Base-by-base conservation (phyloP, 495 filamentous ascomycete species). In the Penicillium cosmopolitanum region DNA sequence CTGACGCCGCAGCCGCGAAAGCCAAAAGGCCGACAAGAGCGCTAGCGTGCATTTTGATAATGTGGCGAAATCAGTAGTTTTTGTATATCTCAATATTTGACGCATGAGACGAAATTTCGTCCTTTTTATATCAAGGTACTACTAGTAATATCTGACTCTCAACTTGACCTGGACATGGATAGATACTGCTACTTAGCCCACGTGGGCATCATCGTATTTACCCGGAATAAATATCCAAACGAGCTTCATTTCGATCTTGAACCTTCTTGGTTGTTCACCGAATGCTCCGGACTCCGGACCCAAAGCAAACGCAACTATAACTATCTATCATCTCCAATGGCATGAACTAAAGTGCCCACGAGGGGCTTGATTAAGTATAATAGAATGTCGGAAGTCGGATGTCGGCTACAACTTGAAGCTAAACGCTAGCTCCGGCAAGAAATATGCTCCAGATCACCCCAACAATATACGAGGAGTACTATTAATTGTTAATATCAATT, bases 41-140 rank as follows among this genome's bases (percentile, higher is more conserved):
- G n/a, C 42, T 46, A n/a, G 42, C 12, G 18, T 46, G 42, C 42
- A 46, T 46, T 46, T 46, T 46, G 42, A 16, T n/a, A 46, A 46
- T 9, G 8, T 46, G 1, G 10, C 8, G 42, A 38, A 38, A 38
- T 38, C 15, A 38, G 11, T n/a, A n/a, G 9, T n/a, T 13, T 13
- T 12, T 38, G 36, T 12, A 38, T 13, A 15, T 38, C 15, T 12
- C 36, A 38, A 9, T 31, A 31, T 31, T 8, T 6, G 7, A 7
- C 28, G 28, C 28, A 31, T 4, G 8, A 31, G 28, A 31, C 8
- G 36, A 13, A n/a, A 12, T 38, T n/a, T 38, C 15, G 36, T 13
- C 15, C 36, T 38, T 38, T 38, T 38, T 38, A 38, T 38, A 38
- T 2, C 5, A 5, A 38, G 36, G 28, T 31, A 38, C 3, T 13